Base-by-base conservation (phyloP, 768 basidiomycete species). In the Clitopilus hobsonii region DNA sequence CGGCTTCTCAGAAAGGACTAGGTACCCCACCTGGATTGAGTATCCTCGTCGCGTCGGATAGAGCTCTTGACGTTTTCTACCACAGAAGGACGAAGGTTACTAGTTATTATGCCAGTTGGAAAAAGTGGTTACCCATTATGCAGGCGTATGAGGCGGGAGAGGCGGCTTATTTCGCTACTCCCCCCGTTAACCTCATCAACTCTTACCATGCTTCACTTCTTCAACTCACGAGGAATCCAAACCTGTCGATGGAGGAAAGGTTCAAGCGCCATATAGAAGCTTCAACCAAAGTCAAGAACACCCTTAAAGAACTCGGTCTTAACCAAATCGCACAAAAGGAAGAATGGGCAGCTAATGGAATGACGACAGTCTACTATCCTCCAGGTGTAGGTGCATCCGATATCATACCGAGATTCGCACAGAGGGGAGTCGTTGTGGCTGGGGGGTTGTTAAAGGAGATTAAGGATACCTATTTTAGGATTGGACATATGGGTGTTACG, bases 71-170 rank as follows among this genome's bases (percentile, higher is more conserved):
- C 61, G 79, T 85, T 7, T 83, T 82, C 59, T 77, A 88, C 59
- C 68, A 70, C 18, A 79, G 91, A 38, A 81, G 80, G 60, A 74
- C 82, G 0, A 88, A 89, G 0, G 76, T 86, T 6, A 74, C 81
- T 23, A 80, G 85, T 8, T 98, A 93, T 75, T 98, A 96, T 67
- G 91, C 87, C 20, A 88, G 81, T 65, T 97, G 95, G 95, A 85
- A 85, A 62, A 91, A 89, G 63, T 94, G 91, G 91, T 75, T 95
- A 45, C 93, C 94, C 1, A 85, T 97, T 67, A 98, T 98, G 95
- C 82, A 86, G 63, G 85, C 88, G 2, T 99, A 98, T 68, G 94
- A 98, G 73, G 71, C 73, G 55, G 91, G 91, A 56, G 72, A 72
- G 10, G 78, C 92, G 0, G 86, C 87, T 18, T 98, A 98, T 77